Evolutionary conservation across 768 basidiomycete genomes (phyloP).

Genomic region (Rubroboletus pulcherrimus): DNA sequence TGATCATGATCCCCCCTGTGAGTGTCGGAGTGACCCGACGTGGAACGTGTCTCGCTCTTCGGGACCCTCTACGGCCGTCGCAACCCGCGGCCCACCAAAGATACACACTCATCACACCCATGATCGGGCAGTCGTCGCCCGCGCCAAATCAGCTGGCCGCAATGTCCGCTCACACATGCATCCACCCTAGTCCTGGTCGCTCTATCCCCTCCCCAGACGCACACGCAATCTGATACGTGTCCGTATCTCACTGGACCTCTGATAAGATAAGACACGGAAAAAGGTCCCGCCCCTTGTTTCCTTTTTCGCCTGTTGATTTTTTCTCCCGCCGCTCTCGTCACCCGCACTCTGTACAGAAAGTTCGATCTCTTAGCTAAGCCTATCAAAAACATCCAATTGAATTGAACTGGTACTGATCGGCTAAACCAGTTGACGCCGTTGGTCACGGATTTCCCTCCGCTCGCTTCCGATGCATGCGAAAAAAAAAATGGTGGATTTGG

Average conservation of each 20-base stretch:
- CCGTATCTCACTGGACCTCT: slow-evolving; percentile 13
- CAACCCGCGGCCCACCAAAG: slow-evolving; percentile 16
- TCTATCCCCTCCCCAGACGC: slow-evolving; percentile 17
- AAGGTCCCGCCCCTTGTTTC: slow-evolving; percentile 6
- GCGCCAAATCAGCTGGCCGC: slow-evolving; percentile 9
- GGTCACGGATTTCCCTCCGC: slow-evolving; percentile 8
- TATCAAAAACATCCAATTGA: neutral
- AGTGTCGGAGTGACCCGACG: slow-evolving; percentile 9
- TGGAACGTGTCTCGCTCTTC: slow-evolving; percentile 21
- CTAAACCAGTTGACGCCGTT: neutral
- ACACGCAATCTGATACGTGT: slow-evolving; percentile 24
- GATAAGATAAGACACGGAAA: slow-evolving; percentile 31
- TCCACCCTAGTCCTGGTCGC: slow-evolving; percentile 4
- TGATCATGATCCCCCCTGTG: slow-evolving; percentile 13
- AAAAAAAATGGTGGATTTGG: slow-evolving; percentile 1
- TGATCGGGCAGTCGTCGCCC: slow-evolving; percentile 2
- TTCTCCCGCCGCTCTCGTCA: slow-evolving; percentile 18
- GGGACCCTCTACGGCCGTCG: slow-evolving; percentile 18
- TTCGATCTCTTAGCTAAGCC: slow-evolving; percentile 9
- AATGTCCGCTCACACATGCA: slow-evolving; percentile 7
- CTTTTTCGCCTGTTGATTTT: slow-evolving; percentile 14
- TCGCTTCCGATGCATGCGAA: slow-evolving; percentile 23
- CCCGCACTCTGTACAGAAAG: neutral
- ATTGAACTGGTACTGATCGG: slow-evolving; percentile 13
- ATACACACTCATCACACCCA: slow-evolving; percentile 2